Conservation (phyloP, 768 basidiomycete genomes). For the Mycena rebaudengoi region DNA sequence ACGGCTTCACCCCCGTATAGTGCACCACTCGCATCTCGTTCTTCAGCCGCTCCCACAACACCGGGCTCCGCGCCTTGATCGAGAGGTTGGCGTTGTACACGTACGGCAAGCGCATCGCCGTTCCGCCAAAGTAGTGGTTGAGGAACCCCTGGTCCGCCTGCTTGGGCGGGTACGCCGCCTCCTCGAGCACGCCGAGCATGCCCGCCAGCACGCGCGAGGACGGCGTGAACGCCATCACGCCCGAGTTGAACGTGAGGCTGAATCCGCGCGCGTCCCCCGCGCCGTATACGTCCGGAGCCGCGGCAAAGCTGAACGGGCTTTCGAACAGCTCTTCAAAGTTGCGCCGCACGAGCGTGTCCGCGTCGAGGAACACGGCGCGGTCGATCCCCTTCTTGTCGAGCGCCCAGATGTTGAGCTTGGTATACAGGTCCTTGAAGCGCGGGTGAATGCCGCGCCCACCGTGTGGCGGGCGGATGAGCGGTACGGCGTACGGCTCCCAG, state of each 20-base stretch:
- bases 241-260: constrained; percentile 44
- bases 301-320: constrained; percentile 42
- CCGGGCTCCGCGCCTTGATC: constrained; percentile 39
- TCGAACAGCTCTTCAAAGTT: constrained; percentile 45
- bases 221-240: constrained; percentile 43
- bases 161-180: constrained; percentile 45
- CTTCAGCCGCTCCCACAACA: constrained; percentile 40
- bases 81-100: constrained; percentile 47
- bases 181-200: constrained; percentile 47
- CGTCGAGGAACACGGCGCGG: constrained; percentile 42
- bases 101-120: constrained; percentile 43
- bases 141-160: constrained; percentile 56
- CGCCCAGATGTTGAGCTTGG: constrained; percentile 45
- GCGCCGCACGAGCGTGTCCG: constrained; percentile 42
- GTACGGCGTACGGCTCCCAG: constrained; percentile 38
- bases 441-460: constrained; percentile 34
- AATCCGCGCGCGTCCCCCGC: constrained; percentile 34
- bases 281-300: constrained; percentile 40
- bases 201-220: constrained; percentile 34
- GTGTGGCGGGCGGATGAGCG: constrained; percentile 42
- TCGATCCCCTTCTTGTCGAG: constrained; percentile 39
- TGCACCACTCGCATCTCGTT: constrained; percentile 42
- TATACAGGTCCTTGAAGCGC: constrained; percentile 44
- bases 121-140: constrained; percentile 44
- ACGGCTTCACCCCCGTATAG: constrained; percentile 36